phyloP scores from a whole-genome alignment of 176 grass and related monocot species.

The Lolium rigidum region DNA sequence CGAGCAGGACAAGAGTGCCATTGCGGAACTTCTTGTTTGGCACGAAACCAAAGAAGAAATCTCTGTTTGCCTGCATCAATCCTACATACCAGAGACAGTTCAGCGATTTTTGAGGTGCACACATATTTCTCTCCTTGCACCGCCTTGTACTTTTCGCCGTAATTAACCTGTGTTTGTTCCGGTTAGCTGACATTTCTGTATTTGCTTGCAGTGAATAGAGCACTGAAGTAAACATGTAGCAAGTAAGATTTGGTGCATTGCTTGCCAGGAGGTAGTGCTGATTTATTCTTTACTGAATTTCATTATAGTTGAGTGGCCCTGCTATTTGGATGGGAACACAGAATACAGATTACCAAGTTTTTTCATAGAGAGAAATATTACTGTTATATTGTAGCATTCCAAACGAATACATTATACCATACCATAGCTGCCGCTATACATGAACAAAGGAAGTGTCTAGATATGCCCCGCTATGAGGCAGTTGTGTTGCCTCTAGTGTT shows the following conservation, averaged over 20 bases:
- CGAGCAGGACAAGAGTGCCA: conserved; percentile 65
- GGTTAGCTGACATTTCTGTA: conserved; percentile 12
- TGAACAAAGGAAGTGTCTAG: neutral
- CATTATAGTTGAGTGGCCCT: neutral
- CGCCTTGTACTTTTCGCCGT: neutral
- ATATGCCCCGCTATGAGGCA: neutral
- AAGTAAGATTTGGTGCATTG: conserved; percentile 11
- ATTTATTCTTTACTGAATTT: conserved; percentile 20
- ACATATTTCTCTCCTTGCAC: neutral
- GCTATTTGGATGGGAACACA: conserved; percentile 24
- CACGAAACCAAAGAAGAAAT: conserved; percentile 77
- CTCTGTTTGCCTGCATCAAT: conserved; percentile 70
- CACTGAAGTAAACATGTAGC: conserved; percentile 11
- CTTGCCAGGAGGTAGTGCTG: neutral
- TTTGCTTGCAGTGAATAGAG: conserved; percentile 36
- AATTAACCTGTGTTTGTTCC: neutral
- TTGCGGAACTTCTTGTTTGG: conserved; percentile 81
- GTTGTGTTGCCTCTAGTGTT: neutral
- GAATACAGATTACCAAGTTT: neutral
- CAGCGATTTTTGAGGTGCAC: conserved; percentile 57
- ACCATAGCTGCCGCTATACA: neutral
- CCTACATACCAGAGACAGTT: conserved; percentile 68
- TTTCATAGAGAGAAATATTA: conserved; percentile 8
- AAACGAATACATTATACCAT: neutral
- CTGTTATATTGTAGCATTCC: neutral